These are phyloP conservation scores for Cymbidium sinense DNA, from an alignment of 106 monocot species.

Conservation along the genomic window DNA sequence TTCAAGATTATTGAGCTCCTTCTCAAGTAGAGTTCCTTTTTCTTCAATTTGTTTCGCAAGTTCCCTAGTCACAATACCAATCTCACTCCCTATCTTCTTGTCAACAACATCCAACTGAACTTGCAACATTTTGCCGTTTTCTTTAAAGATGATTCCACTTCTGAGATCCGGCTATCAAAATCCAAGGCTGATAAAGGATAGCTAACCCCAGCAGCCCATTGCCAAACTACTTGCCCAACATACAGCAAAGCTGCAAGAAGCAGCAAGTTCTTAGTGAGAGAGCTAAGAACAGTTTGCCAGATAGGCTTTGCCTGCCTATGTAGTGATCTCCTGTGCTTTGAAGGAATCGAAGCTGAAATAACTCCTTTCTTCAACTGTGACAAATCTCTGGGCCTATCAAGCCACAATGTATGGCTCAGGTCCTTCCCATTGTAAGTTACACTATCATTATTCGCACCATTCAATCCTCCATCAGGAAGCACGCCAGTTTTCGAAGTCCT, in stretches of 20 bases:
- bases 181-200: conserved; percentile 36
- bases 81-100: conserved; percentile 52
- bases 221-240: conserved; percentile 53
- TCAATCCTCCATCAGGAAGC: conserved; percentile 21
- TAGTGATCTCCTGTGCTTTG: conserved; percentile 33
- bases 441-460: conserved; percentile 20
- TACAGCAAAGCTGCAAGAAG: conserved; percentile 56
- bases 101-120: conserved; percentile 79
- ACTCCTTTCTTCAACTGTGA: conserved; percentile 30
- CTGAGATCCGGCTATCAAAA: conserved; percentile 61
- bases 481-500: conserved; percentile 21
- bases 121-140: conserved; percentile 68
- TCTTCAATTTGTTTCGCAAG: conserved; percentile 44
- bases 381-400: conserved; percentile 31
- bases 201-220: conserved; percentile 28
- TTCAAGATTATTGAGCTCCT: conserved; percentile 46
- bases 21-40: conserved; percentile 28
- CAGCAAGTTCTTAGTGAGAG: conserved; percentile 46
- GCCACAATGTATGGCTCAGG: conserved; percentile 39
- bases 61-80: conserved; percentile 23
- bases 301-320: conserved; percentile 34
- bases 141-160: conserved; percentile 68
- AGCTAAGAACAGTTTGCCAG: conserved; percentile 61
- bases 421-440: conserved; percentile 35
- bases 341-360: conserved; percentile 27